Percentiles rank a stretch among this genome's conserved stretches.
Conservation (phyloP, 768 basidiomycete genomes). For the Gymnopilus junonius region DNA sequence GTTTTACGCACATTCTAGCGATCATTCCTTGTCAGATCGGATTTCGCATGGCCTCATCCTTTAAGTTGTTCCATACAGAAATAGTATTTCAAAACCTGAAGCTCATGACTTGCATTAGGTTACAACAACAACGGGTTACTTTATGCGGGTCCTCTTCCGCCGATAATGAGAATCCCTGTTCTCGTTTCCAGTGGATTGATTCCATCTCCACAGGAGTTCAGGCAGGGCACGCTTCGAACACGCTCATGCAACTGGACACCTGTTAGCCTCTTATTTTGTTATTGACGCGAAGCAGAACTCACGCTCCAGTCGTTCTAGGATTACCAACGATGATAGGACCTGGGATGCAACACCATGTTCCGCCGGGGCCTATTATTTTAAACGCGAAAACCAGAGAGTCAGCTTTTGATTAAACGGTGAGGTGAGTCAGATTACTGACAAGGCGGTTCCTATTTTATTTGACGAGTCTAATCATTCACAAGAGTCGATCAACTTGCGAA, state of each 20-base stretch:
- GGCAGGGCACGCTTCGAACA: neutral
- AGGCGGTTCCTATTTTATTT: neutral
- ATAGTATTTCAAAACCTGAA: neutral
- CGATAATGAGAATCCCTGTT: too few species aligned
- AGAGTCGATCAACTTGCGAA: too few species aligned
- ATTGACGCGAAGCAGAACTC: neutral
- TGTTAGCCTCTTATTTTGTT: neutral
- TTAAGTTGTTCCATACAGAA: too few species aligned
- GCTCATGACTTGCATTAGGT: neutral
- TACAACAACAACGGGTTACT: neutral
- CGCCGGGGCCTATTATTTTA: neutral
- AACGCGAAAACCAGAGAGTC: too few species aligned
- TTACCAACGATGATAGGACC: neutral
- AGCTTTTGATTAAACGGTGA: neutral
- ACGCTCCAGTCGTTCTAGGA: neutral
- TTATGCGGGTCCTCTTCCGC: neutral
- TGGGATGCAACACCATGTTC: neutral
- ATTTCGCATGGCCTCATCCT: too few species aligned
- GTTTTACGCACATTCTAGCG: neutral
- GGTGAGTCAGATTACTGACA: neutral
- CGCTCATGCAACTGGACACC: neutral
- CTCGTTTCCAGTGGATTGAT: too few species aligned
- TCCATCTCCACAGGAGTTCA: neutral
- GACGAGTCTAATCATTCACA: neutral
- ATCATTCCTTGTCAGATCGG: too few species aligned